Conservation (phyloP, 192 early-diverging fungal genomes). For the Linnemannia schmuckeri region DNA sequence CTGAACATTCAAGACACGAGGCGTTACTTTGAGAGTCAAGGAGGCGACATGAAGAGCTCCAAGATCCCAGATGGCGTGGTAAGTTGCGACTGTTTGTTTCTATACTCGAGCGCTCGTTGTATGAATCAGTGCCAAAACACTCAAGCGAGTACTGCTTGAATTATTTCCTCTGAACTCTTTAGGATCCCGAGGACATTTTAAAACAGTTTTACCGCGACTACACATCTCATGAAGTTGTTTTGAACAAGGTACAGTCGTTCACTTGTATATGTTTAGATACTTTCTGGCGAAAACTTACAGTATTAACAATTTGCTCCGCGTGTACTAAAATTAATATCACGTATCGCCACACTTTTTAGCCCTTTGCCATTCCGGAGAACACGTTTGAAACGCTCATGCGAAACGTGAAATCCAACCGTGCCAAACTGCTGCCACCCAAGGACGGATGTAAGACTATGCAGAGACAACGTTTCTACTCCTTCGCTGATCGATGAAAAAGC, state of each 20-base stretch:
- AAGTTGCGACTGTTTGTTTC: neutral
- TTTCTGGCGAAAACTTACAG: neutral
- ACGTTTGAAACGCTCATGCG: constrained; percentile 48
- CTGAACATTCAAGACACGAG: constrained; percentile 83
- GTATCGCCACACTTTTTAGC: neutral
- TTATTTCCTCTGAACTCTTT: neutral
- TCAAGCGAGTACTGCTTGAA: neutral
- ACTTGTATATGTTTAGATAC: neutral
- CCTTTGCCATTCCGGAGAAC: constrained; percentile 26
- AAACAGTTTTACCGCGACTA: constrained; percentile 15
- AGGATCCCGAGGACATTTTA: constrained; percentile 45
- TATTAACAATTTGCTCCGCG: neutral
- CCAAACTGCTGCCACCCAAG: constrained; percentile 47
- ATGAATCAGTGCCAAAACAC: neutral
- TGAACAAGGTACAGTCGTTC: constrained; percentile 21
- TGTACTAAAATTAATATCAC: neutral
- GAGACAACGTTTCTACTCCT: neutral
- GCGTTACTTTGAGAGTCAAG: constrained; percentile 84
- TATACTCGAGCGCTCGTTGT: neutral
- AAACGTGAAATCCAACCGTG: constrained; percentile 44
- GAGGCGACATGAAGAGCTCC: constrained; percentile 37
- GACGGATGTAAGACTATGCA: constrained; percentile 43
- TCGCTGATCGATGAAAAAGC: neutral
- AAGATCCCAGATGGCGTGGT: constrained; percentile 36
- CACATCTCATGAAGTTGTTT: constrained; percentile 20